Conservation (phyloP, 306 rosid genomes). For the Senna siamea region DNA sequence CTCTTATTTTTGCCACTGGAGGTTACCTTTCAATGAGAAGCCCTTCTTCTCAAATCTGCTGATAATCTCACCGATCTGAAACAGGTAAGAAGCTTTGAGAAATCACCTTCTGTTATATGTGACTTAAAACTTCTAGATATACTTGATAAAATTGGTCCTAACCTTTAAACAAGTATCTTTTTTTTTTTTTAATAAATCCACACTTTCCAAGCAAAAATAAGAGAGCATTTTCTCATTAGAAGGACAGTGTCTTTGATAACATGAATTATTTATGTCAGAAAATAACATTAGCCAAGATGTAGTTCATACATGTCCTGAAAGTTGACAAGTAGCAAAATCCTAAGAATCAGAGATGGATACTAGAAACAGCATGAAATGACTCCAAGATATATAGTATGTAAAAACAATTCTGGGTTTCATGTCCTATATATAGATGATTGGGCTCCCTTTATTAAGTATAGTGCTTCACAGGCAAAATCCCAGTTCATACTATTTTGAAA, state of each 20-base stretch:
- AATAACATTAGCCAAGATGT: not conserved
- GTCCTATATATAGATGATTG: too few relatives aligned
- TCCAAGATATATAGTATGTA: too few relatives aligned
- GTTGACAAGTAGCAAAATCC: not conserved
- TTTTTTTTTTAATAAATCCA: too few relatives aligned
- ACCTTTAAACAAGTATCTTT: not conserved
- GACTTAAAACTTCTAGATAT: not conserved
- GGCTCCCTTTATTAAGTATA: too few relatives aligned
- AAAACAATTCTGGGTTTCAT: too few relatives aligned
- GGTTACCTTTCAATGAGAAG: slow-evolving; percentile 74
- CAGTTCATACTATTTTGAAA: not conserved
- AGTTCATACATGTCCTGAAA: not conserved
- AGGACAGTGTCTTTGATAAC: not conserved
- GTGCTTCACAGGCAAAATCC: not conserved
- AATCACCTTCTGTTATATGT: not conserved
- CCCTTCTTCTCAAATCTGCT: slow-evolving; percentile 98
- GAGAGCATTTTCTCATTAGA: not conserved
- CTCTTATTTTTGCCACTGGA: not conserved
- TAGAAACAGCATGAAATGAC: too few relatives aligned
- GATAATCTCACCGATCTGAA: slow-evolving; percentile 85
- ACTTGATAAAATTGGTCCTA: not conserved
- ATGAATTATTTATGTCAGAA: not conserved
- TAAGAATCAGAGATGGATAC: too few relatives aligned
- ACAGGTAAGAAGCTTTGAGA: slow-evolving; percentile 2
- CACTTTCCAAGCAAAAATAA: not conserved